phyloP scores from a whole-genome alignment of 1,284 basidiomycete genomes.

The Thecaphora thlaspeos region DNA sequence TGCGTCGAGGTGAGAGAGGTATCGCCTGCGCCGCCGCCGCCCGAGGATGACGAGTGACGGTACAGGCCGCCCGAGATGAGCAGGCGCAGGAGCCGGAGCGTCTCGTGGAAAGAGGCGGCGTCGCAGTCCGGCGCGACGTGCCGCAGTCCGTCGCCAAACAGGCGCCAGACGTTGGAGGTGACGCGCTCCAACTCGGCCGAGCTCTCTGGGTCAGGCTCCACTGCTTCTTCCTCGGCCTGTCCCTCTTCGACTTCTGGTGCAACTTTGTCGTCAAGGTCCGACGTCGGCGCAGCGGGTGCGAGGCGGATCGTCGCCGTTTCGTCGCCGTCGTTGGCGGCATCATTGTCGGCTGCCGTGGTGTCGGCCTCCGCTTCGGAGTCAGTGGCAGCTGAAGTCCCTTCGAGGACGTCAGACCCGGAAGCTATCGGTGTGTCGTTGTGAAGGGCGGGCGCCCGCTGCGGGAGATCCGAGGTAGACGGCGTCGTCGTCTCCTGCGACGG shows the following conservation, averaged over 20 bases:
- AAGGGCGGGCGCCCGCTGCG: no score
- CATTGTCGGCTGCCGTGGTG: no score
- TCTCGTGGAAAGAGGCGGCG: constrained; percentile 34
- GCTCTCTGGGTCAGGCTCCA: constrained; percentile 8
- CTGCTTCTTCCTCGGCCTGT: background rate
- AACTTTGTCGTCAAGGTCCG: background rate
- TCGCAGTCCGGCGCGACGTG: constrained; percentile 36
- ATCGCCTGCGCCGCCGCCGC: constrained; percentile 16
- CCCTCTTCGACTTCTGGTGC: background rate
- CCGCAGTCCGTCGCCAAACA: constrained; percentile 48
- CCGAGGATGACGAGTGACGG: background rate
- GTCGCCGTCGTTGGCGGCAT: no score
- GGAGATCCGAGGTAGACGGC: no score
- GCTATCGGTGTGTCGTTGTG: no score
- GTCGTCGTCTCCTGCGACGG: no score
- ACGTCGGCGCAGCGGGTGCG: no score
- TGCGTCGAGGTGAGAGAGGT: constrained; percentile 33
- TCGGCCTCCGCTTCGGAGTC: no score
- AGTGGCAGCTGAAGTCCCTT: no score
- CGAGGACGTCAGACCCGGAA: no score
- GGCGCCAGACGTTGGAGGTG: constrained; percentile 40
- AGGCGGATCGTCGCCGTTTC: no score
- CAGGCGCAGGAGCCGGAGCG: constrained; percentile 30
- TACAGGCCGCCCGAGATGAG: constrained; percentile 16
- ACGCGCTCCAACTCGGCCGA: constrained; percentile 47